Conservation (phyloP, 768 basidiomycete species). For the Pisolithus albus region DNA sequence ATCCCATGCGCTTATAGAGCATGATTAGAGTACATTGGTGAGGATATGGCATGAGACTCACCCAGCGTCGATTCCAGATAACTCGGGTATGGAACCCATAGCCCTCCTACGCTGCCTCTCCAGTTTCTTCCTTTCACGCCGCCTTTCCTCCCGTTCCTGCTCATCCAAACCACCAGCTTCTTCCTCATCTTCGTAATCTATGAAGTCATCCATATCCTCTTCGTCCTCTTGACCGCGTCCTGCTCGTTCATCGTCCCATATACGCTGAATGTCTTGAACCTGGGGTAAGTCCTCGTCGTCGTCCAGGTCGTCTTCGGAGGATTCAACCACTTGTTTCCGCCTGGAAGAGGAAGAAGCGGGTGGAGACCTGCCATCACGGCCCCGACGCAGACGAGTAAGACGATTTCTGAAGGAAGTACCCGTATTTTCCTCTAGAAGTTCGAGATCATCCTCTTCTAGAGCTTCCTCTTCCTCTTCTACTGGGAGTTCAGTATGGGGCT, state of each 20-base stretch:
- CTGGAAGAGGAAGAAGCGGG: constrained; percentile 53
- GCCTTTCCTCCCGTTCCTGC: constrained; percentile 67
- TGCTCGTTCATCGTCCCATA: constrained; percentile 73
- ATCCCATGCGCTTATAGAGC: constrained; percentile 70
- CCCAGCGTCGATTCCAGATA: constrained; percentile 79
- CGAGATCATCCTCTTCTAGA: constrained; percentile 84
- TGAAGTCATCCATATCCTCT: constrained; percentile 68
- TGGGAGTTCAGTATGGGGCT: constrained; percentile 8
- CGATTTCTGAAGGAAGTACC: constrained; percentile 72
- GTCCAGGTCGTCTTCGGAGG: constrained; percentile 71
- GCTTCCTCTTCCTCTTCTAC: constrained; percentile 52
- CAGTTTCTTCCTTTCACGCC: constrained; percentile 56
- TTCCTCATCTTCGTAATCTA: constrained; percentile 73
- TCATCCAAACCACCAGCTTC: constrained; percentile 77
- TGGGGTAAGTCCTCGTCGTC: constrained; percentile 45
- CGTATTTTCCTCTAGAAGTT: constrained; percentile 77
- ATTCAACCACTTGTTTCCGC: constrained; percentile 54
- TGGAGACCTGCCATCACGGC: constrained; percentile 65
- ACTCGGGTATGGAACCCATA: constrained; percentile 58
- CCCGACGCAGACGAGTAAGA: constrained; percentile 69
- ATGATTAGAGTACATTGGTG: neutral
- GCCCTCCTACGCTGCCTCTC: constrained; percentile 62
- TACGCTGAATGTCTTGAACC: constrained; percentile 53
- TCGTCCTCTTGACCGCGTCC: constrained; percentile 43
- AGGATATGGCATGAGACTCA: constrained; percentile 33